Conservation (phyloP, 78 protist species). For the Guillardia theta region DNA sequence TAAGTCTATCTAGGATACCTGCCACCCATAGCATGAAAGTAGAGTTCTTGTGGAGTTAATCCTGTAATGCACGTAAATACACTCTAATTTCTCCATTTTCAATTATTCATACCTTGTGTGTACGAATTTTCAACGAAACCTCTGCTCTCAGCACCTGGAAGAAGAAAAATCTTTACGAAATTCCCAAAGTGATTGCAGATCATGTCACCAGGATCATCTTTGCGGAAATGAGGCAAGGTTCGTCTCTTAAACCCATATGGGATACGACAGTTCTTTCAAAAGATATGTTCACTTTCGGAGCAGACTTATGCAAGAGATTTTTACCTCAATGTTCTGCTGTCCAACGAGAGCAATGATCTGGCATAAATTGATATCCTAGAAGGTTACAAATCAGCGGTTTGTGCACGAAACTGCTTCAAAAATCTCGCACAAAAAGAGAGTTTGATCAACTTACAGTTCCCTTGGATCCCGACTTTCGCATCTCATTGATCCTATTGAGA, state of each 20-base stretch:
- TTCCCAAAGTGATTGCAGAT: too few species aligned
- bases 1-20: too few species aligned
- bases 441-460: conserved; percentile 67
- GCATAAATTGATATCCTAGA: conserved; percentile 88
- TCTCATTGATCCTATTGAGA: conserved; percentile 87
- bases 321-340: conserved; percentile 99
- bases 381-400: too few species aligned
- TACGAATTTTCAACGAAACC: conserved; percentile 98
- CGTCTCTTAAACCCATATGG: conserved; percentile 94
- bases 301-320: too few species aligned
- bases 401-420: not conserved
- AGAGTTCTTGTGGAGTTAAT: conserved; percentile 88
- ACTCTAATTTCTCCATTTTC: not conserved
- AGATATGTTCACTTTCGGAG: too few species aligned
- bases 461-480: conserved; percentile 98
- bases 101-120: conserved; percentile 74
- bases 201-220: conserved; percentile 62
- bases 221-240: conserved; percentile 98
- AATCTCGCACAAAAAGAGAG: not conserved
- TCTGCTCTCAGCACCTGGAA: conserved; percentile 85
- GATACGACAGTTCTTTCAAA: too few species aligned
- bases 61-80: not conserved
- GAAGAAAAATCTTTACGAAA: too few species aligned
- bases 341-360: conserved; percentile 99
- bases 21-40: conserved; percentile 99